Conservation (phyloP, 192 early-diverging fungal species). For the Entomortierella beljakovae region DNA sequence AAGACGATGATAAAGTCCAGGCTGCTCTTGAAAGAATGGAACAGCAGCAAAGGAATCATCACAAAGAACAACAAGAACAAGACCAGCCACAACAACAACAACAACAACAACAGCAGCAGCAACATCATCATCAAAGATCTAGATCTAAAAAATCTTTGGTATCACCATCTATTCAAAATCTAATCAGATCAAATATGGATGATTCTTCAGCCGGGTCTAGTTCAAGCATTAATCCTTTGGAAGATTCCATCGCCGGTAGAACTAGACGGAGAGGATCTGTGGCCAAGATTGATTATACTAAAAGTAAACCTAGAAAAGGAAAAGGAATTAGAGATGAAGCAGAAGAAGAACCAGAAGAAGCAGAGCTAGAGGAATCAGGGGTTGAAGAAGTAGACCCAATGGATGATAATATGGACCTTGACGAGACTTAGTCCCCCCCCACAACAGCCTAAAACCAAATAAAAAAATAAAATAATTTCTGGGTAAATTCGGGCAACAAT, state of each 20-base stretch:
- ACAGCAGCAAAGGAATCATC: background rate
- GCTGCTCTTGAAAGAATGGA: background rate
- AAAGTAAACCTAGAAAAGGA: background rate
- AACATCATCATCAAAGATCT: no score
- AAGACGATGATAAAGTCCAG: constrained; percentile 22
- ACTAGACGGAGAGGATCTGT: background rate
- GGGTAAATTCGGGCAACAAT: no score
- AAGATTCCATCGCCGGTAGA: no score
- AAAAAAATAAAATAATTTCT: no score
- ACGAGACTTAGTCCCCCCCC: background rate
- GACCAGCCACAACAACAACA: background rate
- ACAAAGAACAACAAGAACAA: no score
- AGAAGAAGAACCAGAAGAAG: background rate
- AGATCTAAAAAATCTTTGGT: no score
- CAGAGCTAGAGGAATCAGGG: background rate
- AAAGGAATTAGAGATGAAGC: background rate
- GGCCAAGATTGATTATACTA: background rate
- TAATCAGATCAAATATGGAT: no score
- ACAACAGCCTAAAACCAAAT: no score
- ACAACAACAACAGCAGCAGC: no score
- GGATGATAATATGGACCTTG: background rate
- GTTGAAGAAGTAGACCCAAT: background rate
- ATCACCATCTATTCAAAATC: no score
- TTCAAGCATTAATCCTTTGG: background rate
- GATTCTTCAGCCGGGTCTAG: background rate